Percentiles rank a stretch among this genome's conserved stretches.
These are phyloP conservation scores for Candida vartiovaarae DNA, from an alignment of 805 yeast genomes.

Conservation along the genomic window DNA sequence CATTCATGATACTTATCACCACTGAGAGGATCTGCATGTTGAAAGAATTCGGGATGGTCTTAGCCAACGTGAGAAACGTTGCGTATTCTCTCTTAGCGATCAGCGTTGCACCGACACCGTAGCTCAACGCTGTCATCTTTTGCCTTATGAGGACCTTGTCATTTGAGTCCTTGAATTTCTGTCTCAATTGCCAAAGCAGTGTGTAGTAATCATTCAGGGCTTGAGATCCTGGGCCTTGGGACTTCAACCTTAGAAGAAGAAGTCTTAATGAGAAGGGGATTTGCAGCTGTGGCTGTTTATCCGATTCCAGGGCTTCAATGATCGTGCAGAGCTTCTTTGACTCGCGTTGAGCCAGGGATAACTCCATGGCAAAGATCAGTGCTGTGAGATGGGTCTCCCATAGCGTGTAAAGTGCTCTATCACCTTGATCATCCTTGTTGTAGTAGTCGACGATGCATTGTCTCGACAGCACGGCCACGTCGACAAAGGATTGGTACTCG, in stretches of 20 bases:
- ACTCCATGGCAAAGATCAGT: constrained; percentile 18
- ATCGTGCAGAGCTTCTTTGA: constrained; percentile 10
- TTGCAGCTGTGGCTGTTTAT: background rate
- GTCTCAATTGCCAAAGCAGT: constrained; percentile 13
- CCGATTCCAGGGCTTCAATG: constrained; percentile 15
- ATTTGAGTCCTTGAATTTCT: background rate
- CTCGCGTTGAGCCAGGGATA: constrained; percentile 22
- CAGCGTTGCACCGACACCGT: constrained; percentile 19
- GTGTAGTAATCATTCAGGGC: constrained; percentile 11
- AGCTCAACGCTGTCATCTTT: constrained; percentile 10
- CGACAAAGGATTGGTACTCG: constrained; percentile 6
- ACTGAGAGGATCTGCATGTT: constrained; percentile 12
- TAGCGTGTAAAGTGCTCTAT: constrained; percentile 4
- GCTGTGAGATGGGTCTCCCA: constrained; percentile 22
- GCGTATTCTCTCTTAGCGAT: constrained; percentile 24
- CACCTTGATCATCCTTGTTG: background rate
- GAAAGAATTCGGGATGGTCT: constrained; percentile 9
- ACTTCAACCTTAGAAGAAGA: constrained; percentile 18
- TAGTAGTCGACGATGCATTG: constrained; percentile 1
- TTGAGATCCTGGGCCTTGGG: constrained; percentile 16
- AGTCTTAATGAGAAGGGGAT: constrained; percentile 18
- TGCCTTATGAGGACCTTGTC: background rate
- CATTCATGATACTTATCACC: constrained; percentile 19
- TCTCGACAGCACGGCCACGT: constrained; percentile 8
- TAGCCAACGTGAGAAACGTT: constrained; percentile 20